Evolutionary conservation across 805 yeast species (phyloP).

Genomic region (Kodamaea neixiangensis): DNA sequence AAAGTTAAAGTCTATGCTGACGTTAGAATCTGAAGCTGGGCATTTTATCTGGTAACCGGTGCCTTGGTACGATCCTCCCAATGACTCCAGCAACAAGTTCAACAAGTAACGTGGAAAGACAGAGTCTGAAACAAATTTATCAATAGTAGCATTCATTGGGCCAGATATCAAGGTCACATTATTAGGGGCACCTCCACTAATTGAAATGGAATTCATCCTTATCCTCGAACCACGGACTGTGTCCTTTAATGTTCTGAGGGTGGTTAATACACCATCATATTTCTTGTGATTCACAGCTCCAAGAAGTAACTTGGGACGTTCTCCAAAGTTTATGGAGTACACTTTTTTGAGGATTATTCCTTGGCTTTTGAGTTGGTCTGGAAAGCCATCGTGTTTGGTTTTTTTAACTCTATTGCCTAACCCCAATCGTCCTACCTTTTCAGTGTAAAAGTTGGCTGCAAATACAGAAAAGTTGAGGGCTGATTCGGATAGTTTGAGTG

Average conservation of each 20-base stretch:
- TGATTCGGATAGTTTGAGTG: not conserved
- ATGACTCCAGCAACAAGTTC: not conserved
- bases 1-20: slow-evolving; percentile 3
- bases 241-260: slow-evolving; percentile 32
- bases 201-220: not conserved
- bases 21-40: not conserved
- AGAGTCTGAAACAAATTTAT: not conserved
- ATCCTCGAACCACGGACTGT: slow-evolving; percentile 10
- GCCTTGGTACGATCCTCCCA: not conserved
- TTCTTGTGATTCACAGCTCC: slow-evolving; percentile 72
- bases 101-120: not conserved
- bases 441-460: not conserved
- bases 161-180: not conserved
- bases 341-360: slow-evolving; percentile 12
- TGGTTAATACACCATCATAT: slow-evolving; percentile 47
- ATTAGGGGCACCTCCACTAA: not conserved
- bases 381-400: slow-evolving; percentile 38
- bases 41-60: not conserved
- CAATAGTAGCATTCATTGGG: not conserved
- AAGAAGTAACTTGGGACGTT: slow-evolving; percentile 51
- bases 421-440: not conserved
- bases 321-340: slow-evolving; percentile 15
- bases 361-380: slow-evolving; percentile 27
- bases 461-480: not conserved
- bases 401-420: too few relatives aligned